Base-by-base conservation (phyloP, 768 basidiomycete genomes). In the Nidula microcarpa region DNA sequence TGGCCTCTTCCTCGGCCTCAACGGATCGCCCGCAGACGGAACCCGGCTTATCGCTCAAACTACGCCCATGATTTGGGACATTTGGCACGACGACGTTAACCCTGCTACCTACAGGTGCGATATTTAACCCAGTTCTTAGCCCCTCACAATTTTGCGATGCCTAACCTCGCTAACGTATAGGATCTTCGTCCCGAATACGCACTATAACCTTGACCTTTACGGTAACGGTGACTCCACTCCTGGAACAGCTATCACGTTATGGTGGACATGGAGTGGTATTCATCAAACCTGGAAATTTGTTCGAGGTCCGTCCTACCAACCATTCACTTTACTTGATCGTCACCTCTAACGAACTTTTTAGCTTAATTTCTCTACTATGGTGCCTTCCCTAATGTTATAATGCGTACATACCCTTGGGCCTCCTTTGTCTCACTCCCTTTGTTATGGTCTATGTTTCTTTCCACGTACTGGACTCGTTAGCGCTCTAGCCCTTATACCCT, bases 201-300 rank as follows among this genome's bases (percentile, higher is more conserved):
- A 57, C 8, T 68, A 68, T 55, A 77, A 75, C 58, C 55, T 79
- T 45, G 83, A 84, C 55, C 61, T 85, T n/a, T 73, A 65, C 32
- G 68, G 67, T 39, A 54, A 78, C 36, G 84, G 83, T 14, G 72
- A 72, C 55, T 18, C 74, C 6, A 63, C 66, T 0, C 73, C 74
- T 5, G 79, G 80, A 5, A 78, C 75, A 0, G 68, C 70, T 0
- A 62, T 85, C 18, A 69, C 72, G 2, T 49, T 82, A 30, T 84
- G 82, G 81, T 58, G 57, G 11, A 68, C 68, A 14, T 82, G 79
- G 81, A 63, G 60, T 0, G 80, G 75, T 3, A 47, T 69, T 16
- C 81, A 83, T 58, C 84, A 85, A 66, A 71, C 76, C 3, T 85
- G 84, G 84, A 69, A 57, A 23, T 71, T 79, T 60, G 65, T 63